phyloP scores from a whole-genome alignment of 2,329 filamentous ascomycete species.

The Aurifilum marmelostoma region DNA sequence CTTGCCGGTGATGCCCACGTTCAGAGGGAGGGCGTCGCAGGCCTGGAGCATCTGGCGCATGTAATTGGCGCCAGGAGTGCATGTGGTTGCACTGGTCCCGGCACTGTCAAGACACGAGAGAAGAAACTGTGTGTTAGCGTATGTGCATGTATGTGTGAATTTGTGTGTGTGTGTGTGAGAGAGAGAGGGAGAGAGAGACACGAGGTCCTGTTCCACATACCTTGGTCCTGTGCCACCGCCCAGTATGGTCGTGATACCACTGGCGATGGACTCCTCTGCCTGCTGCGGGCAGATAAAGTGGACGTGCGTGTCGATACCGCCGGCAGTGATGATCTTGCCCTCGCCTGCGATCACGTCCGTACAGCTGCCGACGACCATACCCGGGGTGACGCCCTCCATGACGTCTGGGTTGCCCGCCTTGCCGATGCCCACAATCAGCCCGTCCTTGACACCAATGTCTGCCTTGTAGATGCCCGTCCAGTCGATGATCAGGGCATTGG shows the following conservation, averaged over 20 bases:
- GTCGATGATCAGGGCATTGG: conserved; percentile 88
- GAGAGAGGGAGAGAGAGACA: not conserved
- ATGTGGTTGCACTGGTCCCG: conserved; percentile 89
- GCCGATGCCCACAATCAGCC: conserved; percentile 83
- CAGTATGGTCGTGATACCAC: conserved; percentile 87
- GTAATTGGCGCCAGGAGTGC: conserved; percentile 82
- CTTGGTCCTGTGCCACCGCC: conserved; percentile 92
- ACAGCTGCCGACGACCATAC: conserved; percentile 81
- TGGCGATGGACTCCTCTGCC: conserved; percentile 77
- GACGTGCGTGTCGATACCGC: conserved; percentile 87
- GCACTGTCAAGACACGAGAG: conserved; percentile 57
- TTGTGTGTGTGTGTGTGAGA: not conserved
- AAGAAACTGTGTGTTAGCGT: no score
- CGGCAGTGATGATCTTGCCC: conserved; percentile 86
- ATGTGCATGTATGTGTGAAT: not conserved
- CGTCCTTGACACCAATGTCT: conserved; percentile 90
- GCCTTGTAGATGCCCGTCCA: conserved; percentile 95
- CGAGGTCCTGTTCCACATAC: conserved; percentile 44
- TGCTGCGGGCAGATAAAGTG: conserved; percentile 97
- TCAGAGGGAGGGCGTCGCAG: conserved; percentile 78
- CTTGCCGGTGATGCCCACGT: conserved; percentile 90
- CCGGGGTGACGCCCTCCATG: conserved; percentile 82
- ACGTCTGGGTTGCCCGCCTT: conserved; percentile 97
- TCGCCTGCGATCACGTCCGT: conserved; percentile 94
- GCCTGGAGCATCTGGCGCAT: conserved; percentile 91